Evolutionary conservation across 768 basidiomycete genomes (phyloP).

Genomic region (Tricholomella constricta): DNA sequence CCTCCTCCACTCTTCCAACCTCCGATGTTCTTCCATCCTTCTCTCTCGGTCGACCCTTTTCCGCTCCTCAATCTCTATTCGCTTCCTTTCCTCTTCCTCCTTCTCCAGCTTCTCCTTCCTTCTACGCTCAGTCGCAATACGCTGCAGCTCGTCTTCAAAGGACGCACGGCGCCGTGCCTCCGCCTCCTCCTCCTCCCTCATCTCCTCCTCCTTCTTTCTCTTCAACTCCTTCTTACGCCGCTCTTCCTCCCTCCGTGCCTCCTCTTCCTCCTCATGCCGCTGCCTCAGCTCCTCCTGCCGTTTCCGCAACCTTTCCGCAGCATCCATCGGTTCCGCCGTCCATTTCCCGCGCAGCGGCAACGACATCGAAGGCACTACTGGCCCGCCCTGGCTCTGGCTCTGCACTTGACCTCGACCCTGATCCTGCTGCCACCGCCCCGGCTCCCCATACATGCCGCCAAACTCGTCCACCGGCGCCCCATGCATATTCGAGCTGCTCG

Average conservation of each 20-base stretch:
- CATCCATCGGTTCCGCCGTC: constrained; percentile 32
- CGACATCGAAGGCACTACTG: constrained; percentile 14
- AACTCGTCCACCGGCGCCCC: constrained; percentile 17
- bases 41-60: constrained; percentile 49
- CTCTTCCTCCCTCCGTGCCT: constrained; percentile 46
- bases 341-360: constrained; percentile 40
- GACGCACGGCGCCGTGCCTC: constrained; percentile 41
- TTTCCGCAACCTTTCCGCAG: constrained; percentile 34
- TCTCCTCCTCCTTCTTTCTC: constrained; percentile 42
- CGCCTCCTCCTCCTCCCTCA: constrained; percentile 43
- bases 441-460: constrained; percentile 11
- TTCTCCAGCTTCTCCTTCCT: constrained; percentile 40
- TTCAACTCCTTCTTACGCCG: constrained; percentile 42
- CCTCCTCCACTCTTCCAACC: constrained; percentile 53
- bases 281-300: constrained; percentile 32
- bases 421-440: constrained; percentile 12
- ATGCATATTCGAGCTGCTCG: constrained; percentile 32
- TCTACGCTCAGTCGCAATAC: constrained; percentile 38
- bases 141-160: constrained; percentile 42
- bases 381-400: not conserved
- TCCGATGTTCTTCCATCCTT: constrained; percentile 50
- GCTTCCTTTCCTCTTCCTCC: constrained; percentile 48
- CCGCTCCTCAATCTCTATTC: constrained; percentile 46
- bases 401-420: constrained; percentile 16
- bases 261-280: constrained; percentile 40